Evolutionary conservation across 495 filamentous ascomycete species (phyloP).

Genomic region (Cryomyces minteri): DNA sequence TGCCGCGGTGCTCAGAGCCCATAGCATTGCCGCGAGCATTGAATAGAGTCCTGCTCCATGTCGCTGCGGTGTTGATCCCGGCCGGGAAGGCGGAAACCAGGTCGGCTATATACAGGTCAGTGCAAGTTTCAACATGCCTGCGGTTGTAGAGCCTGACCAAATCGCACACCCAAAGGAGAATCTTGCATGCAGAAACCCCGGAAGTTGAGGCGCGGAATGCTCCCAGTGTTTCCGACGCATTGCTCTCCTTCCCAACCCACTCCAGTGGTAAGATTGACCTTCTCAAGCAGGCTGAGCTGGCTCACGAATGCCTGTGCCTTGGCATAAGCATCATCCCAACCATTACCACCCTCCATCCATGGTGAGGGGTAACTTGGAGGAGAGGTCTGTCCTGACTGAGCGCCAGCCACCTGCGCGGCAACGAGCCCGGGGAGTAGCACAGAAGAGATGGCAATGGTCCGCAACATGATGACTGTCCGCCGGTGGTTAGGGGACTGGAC

Average conservation of each 20-base stretch:
- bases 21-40: conserved; percentile 22
- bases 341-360: conserved; percentile 54
- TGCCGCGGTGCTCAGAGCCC: conserved; percentile 19
- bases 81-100: conserved; percentile 22
- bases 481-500: too few species aligned
- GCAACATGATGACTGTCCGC: too few species aligned
- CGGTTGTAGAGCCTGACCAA: conserved; percentile 24
- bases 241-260: conserved; percentile 59
- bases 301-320: conserved; percentile 66
- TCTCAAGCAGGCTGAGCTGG: conserved; percentile 69
- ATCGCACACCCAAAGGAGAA: conserved; percentile 67
- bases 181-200: conserved; percentile 77
- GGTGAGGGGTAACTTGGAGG: conserved; percentile 72
- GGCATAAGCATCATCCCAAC: conserved; percentile 61
- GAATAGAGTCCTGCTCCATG: conserved; percentile 20
- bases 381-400: conserved; percentile 7
- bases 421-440: too few species aligned
- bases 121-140: not conserved
- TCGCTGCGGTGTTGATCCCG: conserved; percentile 21
- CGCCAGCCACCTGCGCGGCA: too few species aligned
- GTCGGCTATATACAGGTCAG: conserved; percentile 20
- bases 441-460: too few species aligned
- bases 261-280: conserved; percentile 85
- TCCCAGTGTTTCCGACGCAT: conserved; percentile 64
- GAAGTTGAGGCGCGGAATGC: conserved; percentile 61